A percentile compares a stretch with the other conserved stretches of the same genome.
Evolutionary conservation across 1,284 basidiomycete species (phyloP).

Genomic region (Vanrija pseudolonga): DNA sequence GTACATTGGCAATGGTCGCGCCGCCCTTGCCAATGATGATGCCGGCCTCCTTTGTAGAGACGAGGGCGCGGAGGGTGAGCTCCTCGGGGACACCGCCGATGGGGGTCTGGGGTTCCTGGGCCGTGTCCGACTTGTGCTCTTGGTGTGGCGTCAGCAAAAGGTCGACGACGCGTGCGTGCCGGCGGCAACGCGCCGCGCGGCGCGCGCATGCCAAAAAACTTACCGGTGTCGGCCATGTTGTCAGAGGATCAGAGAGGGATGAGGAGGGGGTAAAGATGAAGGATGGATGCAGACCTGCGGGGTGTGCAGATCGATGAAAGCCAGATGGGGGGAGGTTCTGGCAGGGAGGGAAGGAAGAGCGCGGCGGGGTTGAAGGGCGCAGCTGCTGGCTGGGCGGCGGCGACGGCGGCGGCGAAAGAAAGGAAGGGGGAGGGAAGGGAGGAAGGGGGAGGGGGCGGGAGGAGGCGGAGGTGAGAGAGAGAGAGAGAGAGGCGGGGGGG

Average conservation of each 20-base stretch:
- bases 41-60: slow-evolving; percentile 93
- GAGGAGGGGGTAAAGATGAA: slow-evolving; percentile 3
- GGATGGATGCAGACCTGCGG: slow-evolving; percentile 4
- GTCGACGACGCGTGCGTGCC: not conserved
- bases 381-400: slow-evolving; percentile 7
- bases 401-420: slow-evolving; percentile 1
- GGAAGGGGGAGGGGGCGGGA: slow-evolving; percentile 6
- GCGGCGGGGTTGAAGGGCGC: slow-evolving; percentile 8
- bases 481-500: slow-evolving; percentile 8
- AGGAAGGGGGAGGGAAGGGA: slow-evolving; percentile 3
- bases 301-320: no score
- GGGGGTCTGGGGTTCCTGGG: slow-evolving; percentile 29
- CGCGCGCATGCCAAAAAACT: not conserved
- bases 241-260: slow-evolving; percentile 1
- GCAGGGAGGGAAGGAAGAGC: slow-evolving; percentile 12
- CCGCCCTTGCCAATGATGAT: slow-evolving; percentile 93
- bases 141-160: not conserved
- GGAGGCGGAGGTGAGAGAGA: slow-evolving; percentile 17
- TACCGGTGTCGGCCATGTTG: slow-evolving; percentile 15
- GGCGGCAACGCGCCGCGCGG: not conserved
- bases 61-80: slow-evolving; percentile 85
- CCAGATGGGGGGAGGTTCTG: slow-evolving; percentile 5
- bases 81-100: slow-evolving; percentile 44
- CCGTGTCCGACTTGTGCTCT: slow-evolving; percentile 9
- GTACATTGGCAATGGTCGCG: slow-evolving; percentile 93